Percentiles rank a stretch among this genome's conserved stretches.
These are phyloP conservation scores for Wickerhamiella hasegawae DNA, from an alignment of 805 yeast genomes.

Conservation along the genomic window DNA sequence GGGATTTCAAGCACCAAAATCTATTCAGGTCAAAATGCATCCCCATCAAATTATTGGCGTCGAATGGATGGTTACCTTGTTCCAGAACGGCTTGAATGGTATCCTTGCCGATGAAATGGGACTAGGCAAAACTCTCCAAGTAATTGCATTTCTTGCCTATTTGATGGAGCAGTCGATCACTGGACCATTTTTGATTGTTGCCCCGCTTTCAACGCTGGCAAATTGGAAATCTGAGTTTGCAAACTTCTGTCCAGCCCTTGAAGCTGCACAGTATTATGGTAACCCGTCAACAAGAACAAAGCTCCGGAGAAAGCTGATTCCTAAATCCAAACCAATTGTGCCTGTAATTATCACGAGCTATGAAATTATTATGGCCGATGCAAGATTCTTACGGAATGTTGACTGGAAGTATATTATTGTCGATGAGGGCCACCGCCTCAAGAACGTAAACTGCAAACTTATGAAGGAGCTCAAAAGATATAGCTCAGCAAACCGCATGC, in stretches of 20 bases:
- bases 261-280: constrained; percentile 47
- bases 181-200: constrained; percentile 86
- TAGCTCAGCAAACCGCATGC: constrained; percentile 43
- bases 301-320: constrained; percentile 22
- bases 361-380: constrained; percentile 63
- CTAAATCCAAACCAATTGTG: constrained; percentile 11
- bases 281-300: constrained; percentile 36
- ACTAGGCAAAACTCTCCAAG: constrained; percentile 81
- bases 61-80: constrained; percentile 77
- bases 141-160: constrained; percentile 62
- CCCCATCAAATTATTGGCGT: constrained; percentile 81
- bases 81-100: constrained; percentile 89
- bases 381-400: constrained; percentile 32
- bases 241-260: constrained; percentile 56
- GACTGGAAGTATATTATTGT: constrained; percentile 77
- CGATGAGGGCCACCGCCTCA: constrained; percentile 91
- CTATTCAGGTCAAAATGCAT: constrained; percentile 47
- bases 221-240: constrained; percentile 70
- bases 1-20: constrained; percentile 32
- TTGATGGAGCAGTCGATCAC: constrained; percentile 58
- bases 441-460: constrained; percentile 65
- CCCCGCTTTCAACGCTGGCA: constrained; percentile 79
- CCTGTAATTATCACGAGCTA: constrained; percentile 66
- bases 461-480: constrained; percentile 56
- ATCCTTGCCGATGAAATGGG: constrained; percentile 98